These are phyloP conservation scores for Tolypocladium tundrense DNA, from an alignment of 2,329 filamentous ascomycete species.

Conservation along the genomic window DNA sequence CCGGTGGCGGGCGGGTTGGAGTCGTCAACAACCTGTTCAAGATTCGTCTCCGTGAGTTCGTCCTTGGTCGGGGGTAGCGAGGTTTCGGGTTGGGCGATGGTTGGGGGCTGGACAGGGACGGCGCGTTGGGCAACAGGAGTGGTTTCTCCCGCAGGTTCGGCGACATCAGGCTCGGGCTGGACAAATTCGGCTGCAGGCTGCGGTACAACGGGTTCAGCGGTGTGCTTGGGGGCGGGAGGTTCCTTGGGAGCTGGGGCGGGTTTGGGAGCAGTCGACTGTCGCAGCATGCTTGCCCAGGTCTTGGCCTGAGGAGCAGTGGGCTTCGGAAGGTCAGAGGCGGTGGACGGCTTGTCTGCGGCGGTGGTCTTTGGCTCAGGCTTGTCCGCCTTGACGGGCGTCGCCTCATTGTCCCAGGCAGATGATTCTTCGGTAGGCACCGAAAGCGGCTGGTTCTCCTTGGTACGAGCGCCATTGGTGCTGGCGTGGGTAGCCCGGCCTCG, in stretches of 20 bases:
- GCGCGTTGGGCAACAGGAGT: constrained; percentile 23
- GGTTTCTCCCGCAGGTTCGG: constrained; percentile 21
- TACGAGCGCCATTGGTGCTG: constrained; percentile 51
- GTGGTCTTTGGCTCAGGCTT: constrained; percentile 22
- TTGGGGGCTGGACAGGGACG: constrained; percentile 10
- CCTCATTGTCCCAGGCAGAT: constrained; percentile 34
- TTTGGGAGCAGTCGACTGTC: constrained; percentile 48
- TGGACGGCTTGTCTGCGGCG: constrained; percentile 19
- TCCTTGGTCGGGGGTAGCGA: constrained; percentile 63
- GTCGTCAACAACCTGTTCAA: constrained; percentile 78
- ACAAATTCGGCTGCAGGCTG: constrained; percentile 27
- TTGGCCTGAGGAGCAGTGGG: constrained; percentile 34
- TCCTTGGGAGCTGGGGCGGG: constrained; percentile 24
- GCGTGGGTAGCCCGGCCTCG: constrained; percentile 51
- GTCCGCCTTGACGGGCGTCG: constrained; percentile 17
- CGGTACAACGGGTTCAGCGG: constrained; percentile 18
- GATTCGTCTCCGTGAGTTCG: constrained; percentile 81
- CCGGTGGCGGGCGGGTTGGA: constrained; percentile 69
- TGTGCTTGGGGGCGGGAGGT: constrained; percentile 26
- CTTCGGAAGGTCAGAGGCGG: constrained; percentile 25
- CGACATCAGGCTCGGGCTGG: constrained; percentile 23
- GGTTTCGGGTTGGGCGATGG: constrained; percentile 37
- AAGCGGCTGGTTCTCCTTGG: constrained; percentile 43
- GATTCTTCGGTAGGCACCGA: constrained; percentile 65
- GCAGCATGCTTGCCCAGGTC: constrained; percentile 70